phyloP scores from a whole-genome alignment of 495 filamentous ascomycete species.

The Choiromyces venosus region DNA sequence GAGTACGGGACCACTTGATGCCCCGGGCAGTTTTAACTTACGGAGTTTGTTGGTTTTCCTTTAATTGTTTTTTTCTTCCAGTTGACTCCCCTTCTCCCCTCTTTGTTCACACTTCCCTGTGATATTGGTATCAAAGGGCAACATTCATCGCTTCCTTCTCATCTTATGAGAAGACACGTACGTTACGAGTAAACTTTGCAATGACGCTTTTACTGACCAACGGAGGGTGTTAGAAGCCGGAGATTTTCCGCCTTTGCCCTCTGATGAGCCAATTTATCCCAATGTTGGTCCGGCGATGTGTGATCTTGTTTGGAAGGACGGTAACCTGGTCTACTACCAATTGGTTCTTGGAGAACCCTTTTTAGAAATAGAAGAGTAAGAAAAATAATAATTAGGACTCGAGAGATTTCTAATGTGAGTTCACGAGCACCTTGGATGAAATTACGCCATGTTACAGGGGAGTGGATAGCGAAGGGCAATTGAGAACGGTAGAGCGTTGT shows the following conservation, averaged over 20 bases:
- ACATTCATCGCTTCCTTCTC: not conserved
- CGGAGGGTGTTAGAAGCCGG: not conserved
- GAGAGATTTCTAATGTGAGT: not conserved
- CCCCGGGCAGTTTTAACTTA: not conserved
- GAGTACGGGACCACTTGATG: not conserved
- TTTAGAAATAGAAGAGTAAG: not conserved
- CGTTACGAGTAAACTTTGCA: not conserved
- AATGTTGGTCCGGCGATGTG: conserved; percentile 18
- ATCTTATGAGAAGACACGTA: conserved; percentile 1
- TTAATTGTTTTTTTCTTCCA: not conserved
- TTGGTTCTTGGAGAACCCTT: conserved; percentile 8
- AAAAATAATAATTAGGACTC: not conserved
- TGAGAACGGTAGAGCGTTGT: not conserved
- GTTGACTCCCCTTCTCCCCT: not conserved
- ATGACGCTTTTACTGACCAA: not conserved
- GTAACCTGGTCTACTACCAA: conserved; percentile 11
- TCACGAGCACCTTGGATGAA: not conserved
- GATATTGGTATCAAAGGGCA: not conserved
- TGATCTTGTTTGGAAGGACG: not conserved
- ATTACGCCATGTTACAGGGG: not conserved
- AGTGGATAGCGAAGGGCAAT: not conserved
- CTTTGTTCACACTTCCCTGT: not conserved
- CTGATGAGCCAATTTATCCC: conserved; percentile 29
- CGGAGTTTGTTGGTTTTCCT: not conserved
- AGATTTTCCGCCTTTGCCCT: not conserved